Evolutionary conservation across 1,284 basidiomycete species (phyloP).

Genomic region (Pisolithus thermaeus): DNA sequence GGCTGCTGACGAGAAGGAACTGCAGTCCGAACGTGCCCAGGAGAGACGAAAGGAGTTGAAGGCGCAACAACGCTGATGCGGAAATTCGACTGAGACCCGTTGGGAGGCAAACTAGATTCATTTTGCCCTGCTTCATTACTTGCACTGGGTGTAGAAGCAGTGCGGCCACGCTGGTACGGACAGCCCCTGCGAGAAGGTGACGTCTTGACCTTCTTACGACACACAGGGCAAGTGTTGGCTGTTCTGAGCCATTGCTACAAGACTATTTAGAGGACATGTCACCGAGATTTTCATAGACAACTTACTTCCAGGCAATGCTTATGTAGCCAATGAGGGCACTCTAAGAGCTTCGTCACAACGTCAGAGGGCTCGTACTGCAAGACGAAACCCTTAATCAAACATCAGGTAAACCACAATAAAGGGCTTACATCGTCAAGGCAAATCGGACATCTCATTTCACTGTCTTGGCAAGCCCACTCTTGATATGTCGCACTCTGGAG

Average conservation of each 20-base stretch:
- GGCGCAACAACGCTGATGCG: neutral
- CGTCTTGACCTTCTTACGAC: conserved; percentile 44
- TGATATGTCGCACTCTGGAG: conserved; percentile 57
- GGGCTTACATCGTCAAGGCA: conserved; percentile 72
- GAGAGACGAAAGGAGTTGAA: neutral
- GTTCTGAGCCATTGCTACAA: conserved; percentile 60
- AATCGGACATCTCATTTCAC: conserved; percentile 69
- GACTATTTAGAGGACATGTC: neutral
- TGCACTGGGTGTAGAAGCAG: conserved; percentile 3
- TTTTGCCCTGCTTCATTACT: conserved; percentile 5
- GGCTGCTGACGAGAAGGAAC: neutral
- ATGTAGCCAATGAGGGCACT: conserved; percentile 73
- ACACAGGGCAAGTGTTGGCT: conserved; percentile 64
- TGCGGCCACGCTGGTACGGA: conserved; percentile 3
- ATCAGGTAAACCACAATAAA: neutral
- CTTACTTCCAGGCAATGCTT: conserved; percentile 64
- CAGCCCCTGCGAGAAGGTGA: conserved; percentile 21
- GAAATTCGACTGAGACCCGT: conserved; percentile 3
- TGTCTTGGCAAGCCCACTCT: conserved; percentile 58
- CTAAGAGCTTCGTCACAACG: conserved; percentile 53
- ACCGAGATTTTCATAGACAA: neutral
- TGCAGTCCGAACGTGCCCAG: neutral
- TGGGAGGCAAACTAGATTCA: neutral
- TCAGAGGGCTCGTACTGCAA: conserved; percentile 55
- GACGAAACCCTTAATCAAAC: conserved; percentile 9